These are phyloP conservation scores for Aspergillus sp. DNA, from an alignment of 2,329 filamentous ascomycete genomes.

Conservation along the genomic window DNA sequence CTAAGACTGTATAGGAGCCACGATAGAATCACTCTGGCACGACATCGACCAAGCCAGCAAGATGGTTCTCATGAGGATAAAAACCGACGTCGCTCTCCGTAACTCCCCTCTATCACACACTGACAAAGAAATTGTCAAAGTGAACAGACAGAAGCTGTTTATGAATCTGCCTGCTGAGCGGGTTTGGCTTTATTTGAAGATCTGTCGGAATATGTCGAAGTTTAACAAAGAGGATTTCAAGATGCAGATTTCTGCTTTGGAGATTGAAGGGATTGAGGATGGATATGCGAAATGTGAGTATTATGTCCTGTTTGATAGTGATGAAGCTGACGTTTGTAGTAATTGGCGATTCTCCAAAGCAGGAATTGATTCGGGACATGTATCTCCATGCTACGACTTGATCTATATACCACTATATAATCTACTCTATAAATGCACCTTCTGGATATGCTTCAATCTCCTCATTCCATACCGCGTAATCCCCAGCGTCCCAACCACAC, in stretches of 20 bases:
- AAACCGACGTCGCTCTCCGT: neutral
- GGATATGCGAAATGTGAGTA: slow-evolving; percentile 1
- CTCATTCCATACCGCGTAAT: slow-evolving; percentile 21
- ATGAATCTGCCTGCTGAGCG: slow-evolving; percentile 1
- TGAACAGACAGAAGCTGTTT: neutral
- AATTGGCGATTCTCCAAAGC: no score
- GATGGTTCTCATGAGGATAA: slow-evolving; percentile 1
- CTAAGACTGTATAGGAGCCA: neutral
- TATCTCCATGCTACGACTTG: neutral
- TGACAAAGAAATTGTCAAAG: neutral
- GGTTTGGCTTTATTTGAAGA: slow-evolving; percentile 3
- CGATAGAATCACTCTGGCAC: slow-evolving; percentile 1
- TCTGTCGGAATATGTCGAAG: slow-evolving; percentile 2
- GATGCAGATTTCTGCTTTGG: neutral
- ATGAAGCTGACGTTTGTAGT: no score
- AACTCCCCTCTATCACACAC: neutral
- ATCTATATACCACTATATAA: no score
- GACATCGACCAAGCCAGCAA: slow-evolving; percentile 1
- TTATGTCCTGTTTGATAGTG: no score
- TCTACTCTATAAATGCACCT: slow-evolving; percentile 10
- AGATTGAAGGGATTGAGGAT: slow-evolving; percentile 1
- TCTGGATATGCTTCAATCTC: slow-evolving; percentile 18
- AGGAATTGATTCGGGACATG: no score
- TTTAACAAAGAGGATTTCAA: slow-evolving; percentile 1
- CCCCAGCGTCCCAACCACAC: slow-evolving; percentile 14